These are phyloP conservation scores for Leccinum uliginosum DNA, from an alignment of 768 basidiomycete genomes.

Conservation along the genomic window DNA sequence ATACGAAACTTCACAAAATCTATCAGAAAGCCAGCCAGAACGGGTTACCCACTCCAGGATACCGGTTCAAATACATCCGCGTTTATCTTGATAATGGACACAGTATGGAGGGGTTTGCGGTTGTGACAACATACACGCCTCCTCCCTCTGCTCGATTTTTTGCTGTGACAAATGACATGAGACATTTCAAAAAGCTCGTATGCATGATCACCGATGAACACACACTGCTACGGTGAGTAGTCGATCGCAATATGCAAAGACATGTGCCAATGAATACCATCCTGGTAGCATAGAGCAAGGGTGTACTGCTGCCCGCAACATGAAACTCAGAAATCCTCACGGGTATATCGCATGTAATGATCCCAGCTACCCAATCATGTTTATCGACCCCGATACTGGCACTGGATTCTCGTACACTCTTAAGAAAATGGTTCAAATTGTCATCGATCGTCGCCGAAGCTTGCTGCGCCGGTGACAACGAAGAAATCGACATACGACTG, in stretches of 20 bases:
- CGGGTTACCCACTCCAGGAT: neutral
- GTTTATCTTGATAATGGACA: rapidly evolving
- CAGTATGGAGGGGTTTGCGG: neutral
- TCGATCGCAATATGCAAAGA: neutral
- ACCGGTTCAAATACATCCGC: neutral
- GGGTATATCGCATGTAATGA: neutral
- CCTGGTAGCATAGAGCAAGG: neutral
- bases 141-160: neutral
- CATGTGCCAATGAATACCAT: neutral
- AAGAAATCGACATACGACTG: neutral
- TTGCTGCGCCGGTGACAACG: neutral
- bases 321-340: neutral
- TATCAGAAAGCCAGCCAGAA: neutral
- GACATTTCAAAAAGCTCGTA: neutral
- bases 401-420: neutral
- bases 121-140: neutral
- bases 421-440: rapidly evolving
- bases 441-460: neutral
- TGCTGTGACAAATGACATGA: neutral
- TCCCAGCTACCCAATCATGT: neutral
- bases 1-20: neutral
- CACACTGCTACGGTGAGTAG: neutral
- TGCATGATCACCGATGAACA: neutral
- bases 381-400: neutral
- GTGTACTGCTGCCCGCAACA: neutral